phyloP scores from a whole-genome alignment of 129 eudicot species.

The Arctium minus region DNA sequence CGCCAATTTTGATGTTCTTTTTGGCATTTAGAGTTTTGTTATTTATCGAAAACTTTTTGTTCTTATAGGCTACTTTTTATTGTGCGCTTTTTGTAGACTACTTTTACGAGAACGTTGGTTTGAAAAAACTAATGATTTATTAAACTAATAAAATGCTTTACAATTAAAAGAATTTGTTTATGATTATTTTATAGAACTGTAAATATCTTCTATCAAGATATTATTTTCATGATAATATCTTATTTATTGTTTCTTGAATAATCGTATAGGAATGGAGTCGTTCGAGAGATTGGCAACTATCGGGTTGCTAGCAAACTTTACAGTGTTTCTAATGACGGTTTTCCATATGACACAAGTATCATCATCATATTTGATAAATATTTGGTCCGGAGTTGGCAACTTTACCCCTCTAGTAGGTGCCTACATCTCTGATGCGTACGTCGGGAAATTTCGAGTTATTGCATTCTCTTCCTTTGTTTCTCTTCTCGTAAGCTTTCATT shows the following conservation, averaged over 20 bases:
- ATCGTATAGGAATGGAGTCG: conserved; percentile 69
- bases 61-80: background rate
- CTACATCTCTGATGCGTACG: conserved; percentile 63
- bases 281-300: conserved; percentile 81
- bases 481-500: conserved; percentile 41
- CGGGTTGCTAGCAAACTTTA: conserved; percentile 71
- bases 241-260: background rate
- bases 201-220: too few relatives aligned
- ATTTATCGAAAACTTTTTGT: background rate
- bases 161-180: background rate
- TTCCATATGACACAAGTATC: conserved; percentile 68
- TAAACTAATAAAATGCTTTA: background rate
- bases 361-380: conserved; percentile 60
- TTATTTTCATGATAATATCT: background rate
- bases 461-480: conserved; percentile 62
- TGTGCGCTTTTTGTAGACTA: too few relatives aligned
- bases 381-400: conserved; percentile 58
- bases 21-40: background rate
- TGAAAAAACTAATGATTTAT: background rate
- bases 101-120: background rate
- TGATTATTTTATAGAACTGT: background rate
- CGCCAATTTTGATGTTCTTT: background rate
- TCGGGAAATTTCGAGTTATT: conserved; percentile 70
- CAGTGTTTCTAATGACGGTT: conserved; percentile 53
- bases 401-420: conserved; percentile 85